Evolutionary conservation across 345 rosid species (phyloP).

Genomic region (Dimocarpus longan): DNA sequence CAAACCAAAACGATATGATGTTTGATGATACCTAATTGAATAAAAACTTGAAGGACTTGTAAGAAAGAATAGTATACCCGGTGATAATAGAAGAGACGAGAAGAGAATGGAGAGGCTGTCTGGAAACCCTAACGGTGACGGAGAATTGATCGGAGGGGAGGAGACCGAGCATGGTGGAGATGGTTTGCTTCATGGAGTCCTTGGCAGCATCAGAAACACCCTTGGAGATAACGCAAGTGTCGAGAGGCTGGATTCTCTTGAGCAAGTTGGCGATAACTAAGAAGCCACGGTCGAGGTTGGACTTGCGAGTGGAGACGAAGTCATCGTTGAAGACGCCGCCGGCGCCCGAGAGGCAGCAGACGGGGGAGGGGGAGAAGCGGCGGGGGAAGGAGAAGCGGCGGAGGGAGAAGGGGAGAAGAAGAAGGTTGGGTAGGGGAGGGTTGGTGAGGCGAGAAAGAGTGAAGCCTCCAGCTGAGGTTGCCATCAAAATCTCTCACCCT

Average conservation of each 20-base stretch:
- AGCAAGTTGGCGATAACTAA: slow-evolving; percentile 81
- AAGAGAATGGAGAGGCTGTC: slow-evolving; percentile 66
- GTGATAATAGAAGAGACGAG: slow-evolving; percentile 81
- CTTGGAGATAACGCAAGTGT: slow-evolving; percentile 72
- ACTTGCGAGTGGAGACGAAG: slow-evolving; percentile 75
- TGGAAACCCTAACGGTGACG: slow-evolving; percentile 58
- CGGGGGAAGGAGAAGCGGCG: slow-evolving; percentile 30
- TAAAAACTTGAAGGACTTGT: background rate
- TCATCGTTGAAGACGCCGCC: slow-evolving; percentile 76
- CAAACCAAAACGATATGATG: background rate
- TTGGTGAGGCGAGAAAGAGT: slow-evolving; percentile 43
- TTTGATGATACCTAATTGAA: too few species aligned
- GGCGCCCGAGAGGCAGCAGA: slow-evolving; percentile 60
- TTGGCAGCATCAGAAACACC: slow-evolving; percentile 81
- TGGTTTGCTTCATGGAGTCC: slow-evolving; percentile 93
- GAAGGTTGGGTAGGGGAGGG: slow-evolving; percentile 32
- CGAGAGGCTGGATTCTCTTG: slow-evolving; percentile 76
- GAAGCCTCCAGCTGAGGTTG: slow-evolving; percentile 64
- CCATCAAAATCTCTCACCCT: slow-evolving; percentile 44
- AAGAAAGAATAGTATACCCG: slow-evolving; percentile 47
- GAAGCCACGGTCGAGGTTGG: slow-evolving; percentile 69
- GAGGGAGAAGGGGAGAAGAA: slow-evolving; percentile 17
- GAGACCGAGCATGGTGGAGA: slow-evolving; percentile 87
- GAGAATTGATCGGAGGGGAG: slow-evolving; percentile 85
- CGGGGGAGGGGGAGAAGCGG: slow-evolving; percentile 26